phyloP scores from a whole-genome alignment of 495 filamentous ascomycete genomes.

The Lasiosphaeria miniovina region DNA sequence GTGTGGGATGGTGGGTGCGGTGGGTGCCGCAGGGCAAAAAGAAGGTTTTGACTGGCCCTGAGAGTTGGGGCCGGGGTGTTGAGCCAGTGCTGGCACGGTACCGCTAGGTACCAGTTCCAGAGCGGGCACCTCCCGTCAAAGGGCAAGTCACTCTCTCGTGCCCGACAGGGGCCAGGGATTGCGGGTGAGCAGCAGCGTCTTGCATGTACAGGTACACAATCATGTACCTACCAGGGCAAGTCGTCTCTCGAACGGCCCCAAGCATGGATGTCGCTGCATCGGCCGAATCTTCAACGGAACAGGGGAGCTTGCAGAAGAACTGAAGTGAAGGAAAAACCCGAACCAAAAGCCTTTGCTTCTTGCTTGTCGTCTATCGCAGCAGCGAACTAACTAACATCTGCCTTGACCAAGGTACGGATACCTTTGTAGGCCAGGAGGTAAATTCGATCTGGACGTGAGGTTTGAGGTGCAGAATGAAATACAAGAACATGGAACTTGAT shows the following conservation, averaged over 20 bases:
- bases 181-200: constrained; percentile 39
- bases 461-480: no score
- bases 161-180: constrained; percentile 41
- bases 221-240: background rate
- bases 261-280: constrained; percentile 1
- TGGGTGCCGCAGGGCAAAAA: constrained; percentile 2
- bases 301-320: background rate
- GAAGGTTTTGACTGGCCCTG: constrained; percentile 12
- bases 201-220: constrained; percentile 11
- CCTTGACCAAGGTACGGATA: no score
- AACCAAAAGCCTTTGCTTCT: no score
- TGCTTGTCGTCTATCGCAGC: no score
- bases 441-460: no score
- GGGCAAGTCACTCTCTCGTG: constrained; percentile 21
- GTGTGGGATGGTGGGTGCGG: constrained; percentile 7
- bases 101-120: constrained; percentile 22
- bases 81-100: constrained; percentile 19
- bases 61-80: constrained; percentile 11
- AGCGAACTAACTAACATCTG: no score
- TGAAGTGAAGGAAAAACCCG: background rate
- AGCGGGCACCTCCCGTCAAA: background rate
- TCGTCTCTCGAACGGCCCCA: constrained; percentile 3
- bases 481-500: no score
- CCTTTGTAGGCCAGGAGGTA: no score
- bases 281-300: constrained; percentile 3